These are phyloP conservation scores for Pinus albicaulis DNA, from an alignment of 75 land plant genomes.

Conservation along the genomic window DNA sequence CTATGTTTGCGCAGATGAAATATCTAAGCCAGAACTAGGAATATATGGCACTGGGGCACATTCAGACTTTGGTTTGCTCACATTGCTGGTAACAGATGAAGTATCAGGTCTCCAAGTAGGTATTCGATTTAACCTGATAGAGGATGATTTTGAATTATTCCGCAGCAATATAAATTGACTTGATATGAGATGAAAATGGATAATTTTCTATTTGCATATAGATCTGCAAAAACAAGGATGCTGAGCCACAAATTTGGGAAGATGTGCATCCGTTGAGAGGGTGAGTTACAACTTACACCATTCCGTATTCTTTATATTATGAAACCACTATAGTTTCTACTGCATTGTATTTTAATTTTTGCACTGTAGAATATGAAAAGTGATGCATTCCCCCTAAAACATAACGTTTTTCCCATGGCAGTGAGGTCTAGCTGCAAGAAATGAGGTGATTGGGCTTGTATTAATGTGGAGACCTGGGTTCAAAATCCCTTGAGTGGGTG, in stretches of 20 bases:
- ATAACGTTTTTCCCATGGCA: no score
- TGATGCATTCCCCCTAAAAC: no score
- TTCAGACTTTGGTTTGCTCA: slow-evolving; percentile 90
- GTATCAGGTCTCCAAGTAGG: slow-evolving; percentile 87
- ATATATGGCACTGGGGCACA: slow-evolving; percentile 95
- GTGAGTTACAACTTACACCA: slow-evolving; percentile 45
- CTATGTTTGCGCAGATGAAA: slow-evolving; percentile 39
- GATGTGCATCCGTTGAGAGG: slow-evolving; percentile 85
- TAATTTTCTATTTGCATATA: slow-evolving; percentile 17
- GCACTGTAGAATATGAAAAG: no score
- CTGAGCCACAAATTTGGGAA: slow-evolving; percentile 79
- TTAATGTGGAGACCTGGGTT: no score
- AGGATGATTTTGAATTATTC: not conserved
- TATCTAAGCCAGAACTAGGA: slow-evolving; percentile 74
- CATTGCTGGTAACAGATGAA: slow-evolving; percentile 87
- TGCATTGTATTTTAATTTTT: no score
- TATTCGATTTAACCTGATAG: not conserved
- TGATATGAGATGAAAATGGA: not conserved
- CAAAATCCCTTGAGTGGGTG: no score
- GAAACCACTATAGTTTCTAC: no score
- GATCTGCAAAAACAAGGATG: slow-evolving; percentile 95
- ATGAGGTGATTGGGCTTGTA: no score
- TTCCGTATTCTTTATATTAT: no score
- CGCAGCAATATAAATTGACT: not conserved
- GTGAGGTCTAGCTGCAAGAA: no score